A percentile compares a stretch with the other conserved stretches of the same genome.
phyloP scores from a whole-genome alignment of 805 yeast species.

The Lipomyces lipofer region DNA sequence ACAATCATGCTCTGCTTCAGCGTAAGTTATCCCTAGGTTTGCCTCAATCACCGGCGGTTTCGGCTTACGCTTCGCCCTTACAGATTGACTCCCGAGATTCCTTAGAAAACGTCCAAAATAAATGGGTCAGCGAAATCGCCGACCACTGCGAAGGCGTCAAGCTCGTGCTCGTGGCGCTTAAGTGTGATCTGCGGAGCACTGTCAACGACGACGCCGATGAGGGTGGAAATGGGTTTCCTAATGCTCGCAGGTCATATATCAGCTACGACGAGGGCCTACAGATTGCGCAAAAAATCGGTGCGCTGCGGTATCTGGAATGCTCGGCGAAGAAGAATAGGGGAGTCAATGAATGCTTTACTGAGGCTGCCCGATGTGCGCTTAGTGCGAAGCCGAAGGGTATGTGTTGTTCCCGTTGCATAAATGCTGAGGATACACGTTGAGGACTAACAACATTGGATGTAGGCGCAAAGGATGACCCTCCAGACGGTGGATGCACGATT shows the following conservation, averaged over 20 bases:
- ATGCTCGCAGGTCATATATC: conserved; percentile 52
- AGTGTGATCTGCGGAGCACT: conserved; percentile 75
- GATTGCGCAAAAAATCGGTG: conserved; percentile 91
- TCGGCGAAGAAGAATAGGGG: conserved; percentile 96
- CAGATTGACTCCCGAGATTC: conserved; percentile 94
- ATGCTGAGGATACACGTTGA: not conserved
- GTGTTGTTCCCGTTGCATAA: not conserved
- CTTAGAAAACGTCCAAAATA: conserved; percentile 87
- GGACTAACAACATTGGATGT: not conserved
- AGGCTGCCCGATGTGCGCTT: conserved; percentile 95
- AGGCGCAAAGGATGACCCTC: conserved; percentile 23
- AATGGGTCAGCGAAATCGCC: conserved; percentile 96
- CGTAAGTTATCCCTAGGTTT: conserved; percentile 8
- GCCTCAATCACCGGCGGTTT: not conserved
- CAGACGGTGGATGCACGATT: conserved; percentile 22
- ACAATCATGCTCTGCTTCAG: conserved; percentile 91
- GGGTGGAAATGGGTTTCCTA: conserved; percentile 37
- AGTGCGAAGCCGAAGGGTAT: conserved; percentile 79
- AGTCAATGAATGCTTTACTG: conserved; percentile 98
- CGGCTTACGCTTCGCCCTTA: not conserved
- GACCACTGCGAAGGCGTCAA: conserved; percentile 97
- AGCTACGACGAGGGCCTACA: conserved; percentile 90
- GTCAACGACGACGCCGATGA: conserved; percentile 28
- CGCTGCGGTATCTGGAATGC: conserved; percentile 91
- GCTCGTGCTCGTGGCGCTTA: conserved; percentile 87